Base-by-base conservation (phyloP, 2,329 filamentous ascomycete species). In the Colletotrichum ledebouriae region DNA sequence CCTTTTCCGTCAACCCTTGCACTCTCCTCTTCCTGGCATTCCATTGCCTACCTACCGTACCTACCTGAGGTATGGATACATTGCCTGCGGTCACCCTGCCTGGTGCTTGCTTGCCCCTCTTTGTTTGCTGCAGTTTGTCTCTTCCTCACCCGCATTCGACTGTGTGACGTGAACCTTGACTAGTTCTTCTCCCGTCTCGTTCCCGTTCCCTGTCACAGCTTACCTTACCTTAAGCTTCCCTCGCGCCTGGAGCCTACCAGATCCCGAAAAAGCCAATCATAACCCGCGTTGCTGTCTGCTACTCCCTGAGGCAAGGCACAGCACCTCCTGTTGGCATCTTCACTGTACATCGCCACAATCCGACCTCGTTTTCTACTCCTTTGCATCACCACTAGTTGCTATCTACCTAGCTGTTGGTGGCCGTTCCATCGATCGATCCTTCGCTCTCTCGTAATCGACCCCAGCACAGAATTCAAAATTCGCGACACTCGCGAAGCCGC, bases 311-410 rank as follows among this genome's bases (percentile, higher is more conserved):
- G 39, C 56, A 20, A 47, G 47, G 39, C 47, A 37, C 52, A 55
- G 34, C 52, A n/a, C 42, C n/a, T 13, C 37, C 37, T 13, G 37
- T 39, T 39, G 10, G 37, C 49, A 53, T 29, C 10, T 13, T 53
- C 17, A 29, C 49, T 63, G 63, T 42, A 63, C 65, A 55, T 65
- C 65, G 55, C 66, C 66, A 50, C 42, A 44, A 41, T 50, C 34
- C 41, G 56, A 17, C 39, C 41, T 47, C 55, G 7, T 34, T 47
- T 60, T 13, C 39, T n/a, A 13, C 52, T 55, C 29, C 42, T 42
- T 53, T 68, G 66, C 66, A 52, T 25, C 49, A 67, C 59, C 29
- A 47, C 59, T 59, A 55, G 46, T 37, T 39, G 25, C 37, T 41
- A 37, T 17, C 37, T 46, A 59, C 29, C 20, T 42, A n/a, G 20